Conservation (phyloP, 345 rosid species). For the Lepidium didymum region DNA sequence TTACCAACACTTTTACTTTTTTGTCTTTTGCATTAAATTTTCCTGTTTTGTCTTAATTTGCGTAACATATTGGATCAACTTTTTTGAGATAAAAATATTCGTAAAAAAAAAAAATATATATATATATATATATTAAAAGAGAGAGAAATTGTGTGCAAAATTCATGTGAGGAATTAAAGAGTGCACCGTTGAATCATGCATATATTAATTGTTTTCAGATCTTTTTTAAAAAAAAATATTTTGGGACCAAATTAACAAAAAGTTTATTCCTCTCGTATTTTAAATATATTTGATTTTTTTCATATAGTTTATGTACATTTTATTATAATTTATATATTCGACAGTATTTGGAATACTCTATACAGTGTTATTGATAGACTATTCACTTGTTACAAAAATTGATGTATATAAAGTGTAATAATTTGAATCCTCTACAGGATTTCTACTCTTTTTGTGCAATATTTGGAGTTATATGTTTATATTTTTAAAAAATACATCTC, state of each 20-base stretch:
- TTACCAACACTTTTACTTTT: slow-evolving; percentile 7
- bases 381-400: background rate
- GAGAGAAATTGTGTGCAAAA: slow-evolving; percentile 15
- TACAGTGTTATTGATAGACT: background rate
- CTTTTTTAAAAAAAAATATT: too few species aligned
- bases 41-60: background rate
- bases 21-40: background rate
- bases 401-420: background rate
- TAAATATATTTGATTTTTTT: background rate
- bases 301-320: background rate
- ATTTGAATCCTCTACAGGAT: background rate
- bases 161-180: slow-evolving; percentile 31
- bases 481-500: background rate
- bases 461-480: background rate
- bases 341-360: background rate
- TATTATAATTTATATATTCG: background rate
- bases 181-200: slow-evolving; percentile 29
- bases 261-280: background rate
- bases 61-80: background rate
- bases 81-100: background rate
- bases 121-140: background rate
- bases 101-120: background rate
- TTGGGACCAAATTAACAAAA: background rate
- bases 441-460: background rate
- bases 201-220: slow-evolving; percentile 16